A percentile compares a stretch with the other conserved stretches of the same genome.
Conservation (phyloP, 192 early-diverging fungal genomes). For the Coemansia sp. region DNA sequence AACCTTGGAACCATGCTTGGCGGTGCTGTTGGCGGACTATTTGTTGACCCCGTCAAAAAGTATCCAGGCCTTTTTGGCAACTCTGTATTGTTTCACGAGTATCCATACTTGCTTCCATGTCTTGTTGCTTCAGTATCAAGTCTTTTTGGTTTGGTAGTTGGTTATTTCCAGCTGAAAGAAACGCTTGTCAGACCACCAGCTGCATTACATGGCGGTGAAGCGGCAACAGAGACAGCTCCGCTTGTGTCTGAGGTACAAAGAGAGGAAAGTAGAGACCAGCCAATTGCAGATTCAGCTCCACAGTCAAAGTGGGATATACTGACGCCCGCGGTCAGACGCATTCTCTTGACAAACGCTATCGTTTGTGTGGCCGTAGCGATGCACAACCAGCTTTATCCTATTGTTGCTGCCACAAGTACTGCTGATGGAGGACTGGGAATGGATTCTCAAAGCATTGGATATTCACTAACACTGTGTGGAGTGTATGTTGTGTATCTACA, state of each 20-base stretch:
- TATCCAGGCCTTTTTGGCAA: conserved; percentile 63
- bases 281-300: not conserved
- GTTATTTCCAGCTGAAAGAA: conserved; percentile 63
- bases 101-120: conserved; percentile 84
- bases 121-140: conserved; percentile 62
- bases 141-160: conserved; percentile 62
- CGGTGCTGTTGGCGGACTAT: conserved; percentile 74
- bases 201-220: not conserved
- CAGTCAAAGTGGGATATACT: conserved; percentile 6
- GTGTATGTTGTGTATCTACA: conserved; percentile 33
- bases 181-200: conserved; percentile 18
- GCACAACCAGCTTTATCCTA: conserved; percentile 22
- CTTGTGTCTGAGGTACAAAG: not conserved
- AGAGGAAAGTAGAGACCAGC: not conserved
- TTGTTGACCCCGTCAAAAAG: conserved; percentile 66
- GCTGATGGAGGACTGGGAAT: conserved; percentile 47
- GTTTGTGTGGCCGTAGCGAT: conserved; percentile 11
- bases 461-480: conserved; percentile 61
- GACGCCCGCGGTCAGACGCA: conserved; percentile 8
- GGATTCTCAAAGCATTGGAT: conserved; percentile 40
- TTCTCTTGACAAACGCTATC: conserved; percentile 6
- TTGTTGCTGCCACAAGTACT: conserved; percentile 22
- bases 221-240: not conserved
- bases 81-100: conserved; percentile 57
- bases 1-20: conserved; percentile 65